Base-by-base conservation (phyloP, 768 basidiomycete species). In the Pleurotus platypus region DNA sequence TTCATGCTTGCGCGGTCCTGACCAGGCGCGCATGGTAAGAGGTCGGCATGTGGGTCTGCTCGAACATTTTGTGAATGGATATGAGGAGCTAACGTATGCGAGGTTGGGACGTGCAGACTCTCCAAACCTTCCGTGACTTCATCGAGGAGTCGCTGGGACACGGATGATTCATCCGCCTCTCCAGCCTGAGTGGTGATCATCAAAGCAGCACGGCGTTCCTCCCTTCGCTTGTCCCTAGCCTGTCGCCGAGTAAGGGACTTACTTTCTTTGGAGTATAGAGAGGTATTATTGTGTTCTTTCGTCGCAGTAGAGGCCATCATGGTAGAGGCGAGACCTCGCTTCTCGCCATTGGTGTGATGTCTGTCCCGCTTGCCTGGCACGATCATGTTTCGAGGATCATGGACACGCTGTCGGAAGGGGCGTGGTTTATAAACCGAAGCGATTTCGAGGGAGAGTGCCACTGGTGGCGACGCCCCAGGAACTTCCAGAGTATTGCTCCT, bases 401-500 rank as follows among this genome's bases (percentile, higher is more conserved):
- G 72, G 61, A 66, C 65, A 13, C 73, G 75, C 6, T 69, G 71
- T 54, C 81, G 84, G 61, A 80, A 70, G 1, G 87, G 87, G 0
- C 85, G 81, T 1, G 89, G 89, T 62, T 90, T 90, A 73, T 82
- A 89, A 8, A 91, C 89, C 2, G 83, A 77, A 2, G 80, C 72
- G 48, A 90, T 89, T 64, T 87, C 86, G 57, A 92, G 78, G 65
- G 83, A 82, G 54, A 85, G 69, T 15, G 75, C 66, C 57, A 78
- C 70, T 3, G 66, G 61, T 20, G 59, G 43, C 15, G 58, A 30
- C 38, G 50, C 22, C 46, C 60, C 57, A 35, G 62, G 57, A 35
- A 55, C 22, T 64, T 56, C 49, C 70, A 71, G 57, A 60, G 71
- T 67, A 48, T 71, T 63, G 12, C 69, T 71, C 0, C 62, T 61